Conservation (phyloP, 495 filamentous ascomycete genomes). For the Podospora conica region DNA sequence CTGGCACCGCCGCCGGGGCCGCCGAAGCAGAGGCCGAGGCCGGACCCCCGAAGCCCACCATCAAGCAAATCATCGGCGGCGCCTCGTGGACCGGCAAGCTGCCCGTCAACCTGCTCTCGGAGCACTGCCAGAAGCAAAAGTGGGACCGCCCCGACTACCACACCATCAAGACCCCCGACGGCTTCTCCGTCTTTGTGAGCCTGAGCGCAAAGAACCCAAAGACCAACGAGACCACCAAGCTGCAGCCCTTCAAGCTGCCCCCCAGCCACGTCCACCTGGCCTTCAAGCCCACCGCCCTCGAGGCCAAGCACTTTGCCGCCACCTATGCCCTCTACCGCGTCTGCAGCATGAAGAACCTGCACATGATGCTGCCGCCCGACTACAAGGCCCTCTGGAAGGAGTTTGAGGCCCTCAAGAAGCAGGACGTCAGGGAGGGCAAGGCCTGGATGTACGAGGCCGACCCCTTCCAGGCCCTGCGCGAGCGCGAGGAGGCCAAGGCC, state of each 20-base stretch:
- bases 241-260: constrained; percentile 80
- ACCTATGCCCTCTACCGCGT: constrained; percentile 86
- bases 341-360: constrained; percentile 87
- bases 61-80: constrained; percentile 85
- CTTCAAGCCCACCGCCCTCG: constrained; percentile 65
- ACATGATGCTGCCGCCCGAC: constrained; percentile 87
- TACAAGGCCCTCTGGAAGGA: constrained; percentile 86
- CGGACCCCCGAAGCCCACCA: constrained; percentile 66
- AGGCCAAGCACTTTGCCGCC: constrained; percentile 88
- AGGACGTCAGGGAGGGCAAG: constrained; percentile 67
- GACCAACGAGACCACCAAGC: constrained; percentile 63
- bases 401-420: constrained; percentile 70
- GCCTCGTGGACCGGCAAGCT: constrained; percentile 97
- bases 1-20: constrained; percentile 28
- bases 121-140: constrained; percentile 91
- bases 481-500: constrained; percentile 68
- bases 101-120: constrained; percentile 83
- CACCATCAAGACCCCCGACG: constrained; percentile 49
- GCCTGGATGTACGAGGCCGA: constrained; percentile 95
- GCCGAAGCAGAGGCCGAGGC: constrained; percentile 11
- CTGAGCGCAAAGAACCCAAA: constrained; percentile 75
- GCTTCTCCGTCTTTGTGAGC: constrained; percentile 72
- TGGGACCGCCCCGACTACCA: constrained; percentile 93
- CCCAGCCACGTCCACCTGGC: constrained; percentile 62
- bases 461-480: constrained; percentile 73